Evolutionary conservation across 1,139 yeast genomes (phyloP).

Genomic region (Blastobotrys elegans): DNA sequence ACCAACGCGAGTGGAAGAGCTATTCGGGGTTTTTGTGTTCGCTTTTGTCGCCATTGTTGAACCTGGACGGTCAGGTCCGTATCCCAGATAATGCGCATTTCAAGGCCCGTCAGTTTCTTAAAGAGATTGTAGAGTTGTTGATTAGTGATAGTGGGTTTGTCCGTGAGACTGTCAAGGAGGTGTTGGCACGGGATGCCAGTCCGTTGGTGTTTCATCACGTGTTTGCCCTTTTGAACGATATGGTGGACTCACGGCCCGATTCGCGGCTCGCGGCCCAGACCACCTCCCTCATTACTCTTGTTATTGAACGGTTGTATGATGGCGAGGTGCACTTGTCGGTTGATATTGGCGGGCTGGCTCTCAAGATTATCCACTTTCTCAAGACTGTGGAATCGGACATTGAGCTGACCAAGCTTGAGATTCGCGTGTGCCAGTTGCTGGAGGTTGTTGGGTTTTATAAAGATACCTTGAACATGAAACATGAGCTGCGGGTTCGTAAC

Average conservation of each 20-base stretch:
- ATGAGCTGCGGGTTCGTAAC: slow-evolving; percentile 58
- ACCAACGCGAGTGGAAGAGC: slow-evolving; percentile 28
- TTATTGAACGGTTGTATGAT: slow-evolving; percentile 39
- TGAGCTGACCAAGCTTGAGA: slow-evolving; percentile 45
- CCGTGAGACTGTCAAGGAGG: slow-evolving; percentile 47
- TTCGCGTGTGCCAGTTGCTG: slow-evolving; percentile 54
- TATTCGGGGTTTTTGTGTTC: slow-evolving; percentile 46
- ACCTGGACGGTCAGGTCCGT: slow-evolving; percentile 22
- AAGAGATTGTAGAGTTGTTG: slow-evolving; percentile 25
- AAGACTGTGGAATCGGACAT: slow-evolving; percentile 38
- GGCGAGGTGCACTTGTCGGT: slow-evolving; percentile 39
- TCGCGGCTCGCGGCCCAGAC: slow-evolving; percentile 40
- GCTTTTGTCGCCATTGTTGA: slow-evolving; percentile 31
- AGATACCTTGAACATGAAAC: slow-evolving; percentile 36
- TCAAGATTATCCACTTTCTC: slow-evolving; percentile 35
- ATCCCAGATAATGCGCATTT: slow-evolving; percentile 26
- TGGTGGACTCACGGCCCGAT: slow-evolving; percentile 24
- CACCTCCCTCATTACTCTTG: slow-evolving; percentile 38
- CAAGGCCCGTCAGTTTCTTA: slow-evolving; percentile 25
- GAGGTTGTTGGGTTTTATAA: slow-evolving; percentile 46
- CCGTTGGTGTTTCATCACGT: slow-evolving; percentile 41
- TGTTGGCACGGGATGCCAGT: slow-evolving; percentile 43
- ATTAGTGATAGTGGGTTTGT: slow-evolving; percentile 24
- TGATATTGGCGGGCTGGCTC: slow-evolving; percentile 39
- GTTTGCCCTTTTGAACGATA: slow-evolving; percentile 31